A percentile compares a stretch with the other conserved stretches of the same genome.
Evolutionary conservation across 2,329 filamentous ascomycete species (phyloP).

Genomic region (Dothistroma septosporum): DNA sequence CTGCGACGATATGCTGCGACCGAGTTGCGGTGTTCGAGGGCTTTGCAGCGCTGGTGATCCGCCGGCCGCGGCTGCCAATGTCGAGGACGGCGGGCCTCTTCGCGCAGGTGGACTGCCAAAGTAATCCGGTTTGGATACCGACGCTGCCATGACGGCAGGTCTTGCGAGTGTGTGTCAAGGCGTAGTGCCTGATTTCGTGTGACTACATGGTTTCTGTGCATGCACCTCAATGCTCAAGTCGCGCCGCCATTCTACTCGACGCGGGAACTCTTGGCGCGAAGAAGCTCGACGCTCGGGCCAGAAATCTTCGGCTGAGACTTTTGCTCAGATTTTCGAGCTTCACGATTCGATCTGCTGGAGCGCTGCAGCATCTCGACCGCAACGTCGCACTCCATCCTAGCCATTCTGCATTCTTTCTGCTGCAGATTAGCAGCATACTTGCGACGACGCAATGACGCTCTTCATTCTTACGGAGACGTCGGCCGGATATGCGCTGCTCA

Average conservation of each 20-base stretch:
- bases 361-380: neutral
- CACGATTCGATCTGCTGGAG: neutral
- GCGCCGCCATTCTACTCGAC: neutral
- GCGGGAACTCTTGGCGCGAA: neutral
- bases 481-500: constrained; percentile 96
- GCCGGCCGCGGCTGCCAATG: neutral
- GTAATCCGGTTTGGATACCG: constrained; percentile 16
- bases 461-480: constrained; percentile 93
- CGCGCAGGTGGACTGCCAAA: constrained; percentile 4
- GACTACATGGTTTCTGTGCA: neutral
- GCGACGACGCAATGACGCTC: constrained; percentile 43
- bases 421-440: constrained; percentile 14
- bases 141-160: constrained; percentile 18
- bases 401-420: constrained; percentile 10
- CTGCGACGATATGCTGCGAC: constrained; percentile 55
- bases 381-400: constrained; percentile 3
- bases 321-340: constrained; percentile 1
- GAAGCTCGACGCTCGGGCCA: neutral
- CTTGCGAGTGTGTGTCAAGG: neutral
- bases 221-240: neutral
- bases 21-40: constrained; percentile 58
- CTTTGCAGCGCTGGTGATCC: constrained; percentile 12
- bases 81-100: constrained; percentile 1
- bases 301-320: neutral
- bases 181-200: neutral